Base-by-base conservation (phyloP, 805 yeast genomes). In the Wickerhamiella musiphila region DNA sequence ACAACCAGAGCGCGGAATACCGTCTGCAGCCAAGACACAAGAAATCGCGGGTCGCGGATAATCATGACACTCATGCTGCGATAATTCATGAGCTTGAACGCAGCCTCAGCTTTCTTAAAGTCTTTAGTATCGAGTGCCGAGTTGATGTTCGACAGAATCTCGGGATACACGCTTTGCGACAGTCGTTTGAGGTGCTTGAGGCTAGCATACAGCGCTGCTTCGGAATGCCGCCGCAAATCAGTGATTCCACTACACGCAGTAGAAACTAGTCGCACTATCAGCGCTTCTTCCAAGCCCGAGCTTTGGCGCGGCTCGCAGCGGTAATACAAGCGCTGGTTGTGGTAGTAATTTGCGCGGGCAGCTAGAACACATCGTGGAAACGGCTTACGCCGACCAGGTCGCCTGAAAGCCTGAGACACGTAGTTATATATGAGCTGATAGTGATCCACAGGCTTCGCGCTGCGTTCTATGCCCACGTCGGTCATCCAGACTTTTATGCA, bases 311-410 rank as follows among this genome's bases (percentile, higher is more conserved):
- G 71, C 0, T 86, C 76, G 1, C 82, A 66, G 44, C 74, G 79
- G 23, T 78, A 61, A 1, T 70, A 58, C 17, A 76, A 68, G 42
- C 96, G 66, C 42, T 77, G 73, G 49, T 70, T 68, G 42, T 84
- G 94, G 40, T 71, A 77, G 11, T 73, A 57, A 34, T 73, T 77
- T 10, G 82, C 60, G 34, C 93, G 64, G 0, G 78, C 68, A 3
- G 78, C 92, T n/a, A 82, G 49, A 2, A 78, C 65, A 1, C 79
- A 64, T 47, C 94, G 70, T 0, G 96, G 83, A 40, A 62, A 75
- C 2, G 83, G 79, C 37, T 75, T 72, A 5, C 70, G 56, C 14
- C 70, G 51, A 27, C 78, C 71, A 4, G 75, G 66, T 4, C 78
- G 55, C n/a, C 68, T 60, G 45, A 77, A 84, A 7, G 71, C 58